Percentiles rank a stretch among this genome's conserved stretches.
Evolutionary conservation across 2,329 filamentous ascomycete species (phyloP).

Genomic region (Aspergillus cejpii): DNA sequence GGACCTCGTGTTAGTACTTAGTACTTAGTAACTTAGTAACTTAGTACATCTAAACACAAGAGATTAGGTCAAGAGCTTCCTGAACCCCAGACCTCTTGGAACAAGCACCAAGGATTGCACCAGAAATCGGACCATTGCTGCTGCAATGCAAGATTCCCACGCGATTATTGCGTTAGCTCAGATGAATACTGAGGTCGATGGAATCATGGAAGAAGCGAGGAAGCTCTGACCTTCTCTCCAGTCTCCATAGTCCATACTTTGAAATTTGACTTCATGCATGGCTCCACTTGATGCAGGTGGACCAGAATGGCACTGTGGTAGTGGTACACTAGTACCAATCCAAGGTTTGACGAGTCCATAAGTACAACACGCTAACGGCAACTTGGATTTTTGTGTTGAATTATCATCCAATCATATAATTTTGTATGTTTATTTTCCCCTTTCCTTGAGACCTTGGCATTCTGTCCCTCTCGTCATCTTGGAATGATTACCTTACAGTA

Average conservation of each 20-base stretch:
- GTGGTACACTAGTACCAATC: too few relatives aligned
- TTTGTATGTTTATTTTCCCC: too few relatives aligned
- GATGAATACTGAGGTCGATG: not conserved
- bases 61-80: not conserved
- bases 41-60: not conserved
- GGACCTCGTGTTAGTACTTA: too few relatives aligned
- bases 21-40: too few relatives aligned
- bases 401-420: too few relatives aligned
- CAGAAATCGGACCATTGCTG: not conserved
- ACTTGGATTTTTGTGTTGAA: too few relatives aligned
- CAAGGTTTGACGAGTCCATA: too few relatives aligned
- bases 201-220: not conserved
- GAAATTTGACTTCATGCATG: not conserved
- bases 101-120: not conserved
- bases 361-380: too few relatives aligned
- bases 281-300: not conserved
- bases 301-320: too few relatives aligned
- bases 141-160: not conserved
- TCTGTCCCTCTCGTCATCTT: too few relatives aligned
- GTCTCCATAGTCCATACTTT: not conserved
- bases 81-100: not conserved
- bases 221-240: not conserved
- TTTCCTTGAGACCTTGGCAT: too few relatives aligned
- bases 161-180: not conserved
- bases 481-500: too few relatives aligned